Evolutionary conservation across 371 early-diverging fungal species (phyloP), one percentile per base, ranked within the genome.

Genomic region (Mucor irregularis): DNA sequence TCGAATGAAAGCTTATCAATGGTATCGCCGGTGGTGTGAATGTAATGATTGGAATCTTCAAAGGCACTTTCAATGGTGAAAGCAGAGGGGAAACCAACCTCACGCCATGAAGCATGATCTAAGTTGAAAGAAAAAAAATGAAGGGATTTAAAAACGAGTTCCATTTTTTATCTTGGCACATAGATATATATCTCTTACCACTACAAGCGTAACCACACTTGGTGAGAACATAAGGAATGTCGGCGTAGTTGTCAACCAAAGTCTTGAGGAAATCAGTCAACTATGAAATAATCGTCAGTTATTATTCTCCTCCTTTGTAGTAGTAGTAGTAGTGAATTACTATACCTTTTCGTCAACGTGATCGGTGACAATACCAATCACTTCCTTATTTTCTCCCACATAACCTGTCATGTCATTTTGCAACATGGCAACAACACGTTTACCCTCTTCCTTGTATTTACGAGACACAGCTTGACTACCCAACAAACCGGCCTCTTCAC

Each of bases 41-140:
- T 62, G 9, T 28, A 51, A 5, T 76, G 80, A 69, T 85, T 87
- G 19, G 76, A 83, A 30, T 87, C 88, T 13, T 83, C 76, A 63
- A 89, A 85, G 11, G 74, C 78, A 16, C 85, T 83, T 78, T 96
- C 97, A 51, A 93, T 93, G 1, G 91, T 80, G 60, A 95, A 94
- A 5, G 90, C 90, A 22, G 95, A 87, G 17, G 88, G 89, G 73
- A 78, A 94, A 1, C 94, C 94, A 22, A 83, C 83, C 62, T 90
- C 85, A 57, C 80, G 82, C 95, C 95, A 97, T 16, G 93, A 89
- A 14, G 95, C 94, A 64, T 97, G 96, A 72, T 97, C 96, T 57
- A 87, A 80, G 71, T n/a, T n/a, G n/a, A n/a, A n/a, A n/a, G n/a
- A n/a, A n/a, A n/a, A n/a, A n/a, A n/a, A n/a, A n/a, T n/a, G n/a